Evolutionary conservation across 257 asterid genomes (phyloP).

Genomic region (Gardenia jasminoides): DNA sequence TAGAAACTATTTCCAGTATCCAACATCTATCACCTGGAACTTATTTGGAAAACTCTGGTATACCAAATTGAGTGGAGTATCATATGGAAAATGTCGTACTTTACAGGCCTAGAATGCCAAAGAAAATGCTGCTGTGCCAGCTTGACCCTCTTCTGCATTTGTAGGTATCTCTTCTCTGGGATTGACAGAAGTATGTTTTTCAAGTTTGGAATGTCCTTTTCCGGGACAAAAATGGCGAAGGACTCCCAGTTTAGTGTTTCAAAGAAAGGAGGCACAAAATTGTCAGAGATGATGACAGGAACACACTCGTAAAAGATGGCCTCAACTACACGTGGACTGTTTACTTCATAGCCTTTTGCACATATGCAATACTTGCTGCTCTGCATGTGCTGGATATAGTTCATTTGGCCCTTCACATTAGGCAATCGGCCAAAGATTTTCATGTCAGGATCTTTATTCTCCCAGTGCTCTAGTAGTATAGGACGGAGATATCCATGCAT

Average conservation of each 20-base stretch:
- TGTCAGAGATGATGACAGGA: slow-evolving; percentile 92
- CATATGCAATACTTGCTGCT: slow-evolving; percentile 93
- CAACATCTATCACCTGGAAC: slow-evolving; percentile 17
- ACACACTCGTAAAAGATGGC: slow-evolving; percentile 90
- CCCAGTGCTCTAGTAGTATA: slow-evolving; percentile 61
- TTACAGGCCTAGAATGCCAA: slow-evolving; percentile 81
- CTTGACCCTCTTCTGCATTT: slow-evolving; percentile 74
- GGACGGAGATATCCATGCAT: slow-evolving; percentile 97
- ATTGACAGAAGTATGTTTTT: slow-evolving; percentile 64
- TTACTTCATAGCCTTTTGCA: slow-evolving; percentile 79
- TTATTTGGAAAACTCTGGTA: slow-evolving; percentile 59
- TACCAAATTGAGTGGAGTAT: slow-evolving; percentile 83
- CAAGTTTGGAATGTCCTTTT: slow-evolving; percentile 75
- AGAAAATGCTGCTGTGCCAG: slow-evolving; percentile 82
- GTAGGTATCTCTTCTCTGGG: slow-evolving; percentile 46
- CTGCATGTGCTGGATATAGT: slow-evolving; percentile 79
- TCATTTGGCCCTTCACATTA: slow-evolving; percentile 42
- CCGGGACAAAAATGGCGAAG: slow-evolving; percentile 71
- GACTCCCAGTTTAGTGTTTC: slow-evolving; percentile 87
- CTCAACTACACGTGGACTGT: slow-evolving; percentile 96
- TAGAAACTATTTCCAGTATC: background rate
- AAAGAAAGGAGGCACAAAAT: slow-evolving; percentile 78
- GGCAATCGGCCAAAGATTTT: slow-evolving; percentile 58
- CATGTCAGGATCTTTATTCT: slow-evolving; percentile 79
- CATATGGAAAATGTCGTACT: slow-evolving; percentile 78